Evolutionary conservation across 1,284 basidiomycete genomes (phyloP), one percentile per base, ranked within the genome.

Genomic region (Cutaneotrichosporon spelunceum): DNA sequence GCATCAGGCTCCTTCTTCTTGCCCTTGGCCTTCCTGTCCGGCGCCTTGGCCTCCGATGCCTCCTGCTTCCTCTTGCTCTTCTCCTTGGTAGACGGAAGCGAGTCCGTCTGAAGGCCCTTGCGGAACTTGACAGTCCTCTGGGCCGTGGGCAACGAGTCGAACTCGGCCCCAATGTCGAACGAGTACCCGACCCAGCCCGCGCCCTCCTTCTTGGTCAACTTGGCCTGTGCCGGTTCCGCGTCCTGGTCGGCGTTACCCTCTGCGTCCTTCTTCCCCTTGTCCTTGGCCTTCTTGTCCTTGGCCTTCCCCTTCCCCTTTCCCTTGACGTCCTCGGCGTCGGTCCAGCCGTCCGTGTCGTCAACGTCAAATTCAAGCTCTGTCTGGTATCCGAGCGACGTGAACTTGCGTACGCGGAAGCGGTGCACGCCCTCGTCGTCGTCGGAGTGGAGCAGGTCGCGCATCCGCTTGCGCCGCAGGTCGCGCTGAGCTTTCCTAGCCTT

Each of bases 141-240:
- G n/a, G n/a, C n/a, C n/a, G n/a, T n/a, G 29, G 50, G 29, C 19
- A 34, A 13, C 4, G 27, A 49, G 39, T 64, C 30, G 59, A 76
- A 78, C 60, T 78, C 76, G 56, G 68, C 59, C 2, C 76, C 76
- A 45, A 78, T 75, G 59, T 76, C 74, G 57, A 78, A 78, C 29
- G 74, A 75, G 53, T 73, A 70, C 27, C 76, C 76, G 42, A 73
- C 57, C 75, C 75, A 77, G 63, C 55, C 62, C 42, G 70, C 68
- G 9, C 27, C 19, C 24, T n/a, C 27, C 19, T 27, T 27, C 48
- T 50, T 50, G 45, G 21, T 23, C 27, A 54, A 53, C 21, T 60
- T 61, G 36, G 60, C 54, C 44, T 42, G n/a, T n/a, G n/a, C n/a
- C n/a, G n/a, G n/a, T n/a, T n/a, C n/a, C n/a, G n/a, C n/a, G n/a